A percentile compares a stretch with the other conserved stretches of the same genome.
These are phyloP conservation scores for Pachyrhizus erosus DNA, from an alignment of 306 rosid species.

Conservation along the genomic window DNA sequence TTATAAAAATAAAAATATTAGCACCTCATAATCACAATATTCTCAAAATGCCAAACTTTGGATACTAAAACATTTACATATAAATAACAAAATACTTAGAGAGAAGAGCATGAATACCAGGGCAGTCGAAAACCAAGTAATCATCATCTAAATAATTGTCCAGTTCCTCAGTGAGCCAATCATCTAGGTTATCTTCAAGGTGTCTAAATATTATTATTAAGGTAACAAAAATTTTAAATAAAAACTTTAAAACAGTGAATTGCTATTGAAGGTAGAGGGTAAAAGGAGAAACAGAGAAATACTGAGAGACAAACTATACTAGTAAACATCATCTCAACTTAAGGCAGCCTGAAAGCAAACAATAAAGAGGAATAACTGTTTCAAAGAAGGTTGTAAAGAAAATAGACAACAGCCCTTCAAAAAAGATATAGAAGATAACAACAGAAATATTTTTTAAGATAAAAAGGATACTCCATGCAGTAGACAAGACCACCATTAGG, in stretches of 20 bases:
- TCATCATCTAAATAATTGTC: constrained; percentile 91
- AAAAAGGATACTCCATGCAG: constrained; percentile 99
- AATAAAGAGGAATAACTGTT: neutral
- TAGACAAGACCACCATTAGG: constrained; percentile 95
- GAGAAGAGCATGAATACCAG: constrained; percentile 61
- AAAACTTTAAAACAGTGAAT: neutral
- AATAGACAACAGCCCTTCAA: neutral
- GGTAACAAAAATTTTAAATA: constrained; percentile 43
- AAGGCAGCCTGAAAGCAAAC: neutral
- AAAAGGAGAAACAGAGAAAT: neutral
- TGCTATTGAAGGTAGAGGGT: neutral
- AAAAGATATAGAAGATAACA: neutral
- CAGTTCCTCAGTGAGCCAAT: constrained; percentile 81
- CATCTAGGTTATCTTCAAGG: constrained; percentile 87
- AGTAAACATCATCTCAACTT: neutral
- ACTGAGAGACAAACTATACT: neutral
- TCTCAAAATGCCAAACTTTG: neutral
- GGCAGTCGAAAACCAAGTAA: constrained; percentile 91
- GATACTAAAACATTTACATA: neutral
- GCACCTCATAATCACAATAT: constrained; percentile 3
- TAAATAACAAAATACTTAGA: neutral
- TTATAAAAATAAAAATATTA: neutral
- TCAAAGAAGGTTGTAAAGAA: constrained; percentile 10
- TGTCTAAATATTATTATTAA: constrained; percentile 67
- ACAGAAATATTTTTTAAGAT: neutral